Base-by-base conservation (phyloP, 371 early-diverging fungal species). In the Mortierella sp. region DNA sequence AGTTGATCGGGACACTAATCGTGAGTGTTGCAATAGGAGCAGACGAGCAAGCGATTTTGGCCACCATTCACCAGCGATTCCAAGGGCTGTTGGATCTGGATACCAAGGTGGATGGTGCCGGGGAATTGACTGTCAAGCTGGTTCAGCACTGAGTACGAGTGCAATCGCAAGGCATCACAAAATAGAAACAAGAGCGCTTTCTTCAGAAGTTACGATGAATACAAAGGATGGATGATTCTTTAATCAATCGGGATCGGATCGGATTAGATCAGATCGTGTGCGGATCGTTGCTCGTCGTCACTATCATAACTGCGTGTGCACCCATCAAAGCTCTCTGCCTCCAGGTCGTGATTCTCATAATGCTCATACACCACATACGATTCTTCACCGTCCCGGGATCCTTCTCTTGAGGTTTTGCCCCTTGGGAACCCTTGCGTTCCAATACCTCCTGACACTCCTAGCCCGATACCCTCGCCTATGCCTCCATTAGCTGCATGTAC, bases 1-100 rank as follows among this genome's bases (percentile, higher is more conserved):
- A 87, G 66, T 73, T 83, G 51, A 82, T 89, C 13, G 88, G 88
- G 3, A 87, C 89, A 0, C 39, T 87, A 27, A 81, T 83, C 30
- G 67, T 89, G 14, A 83, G 79, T 14, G 70, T 88, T 13, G 59
- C 68, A 42, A 79, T 82, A 7, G 88, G 84, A 18, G 82, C 87
- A 23, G 86, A 88, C 52, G 89, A 89, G 56, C 84, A 85, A 30
- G 61, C 72, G 1, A 61, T 86, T 0, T 59, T 89, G 46, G 72
- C 82, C 16, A 59, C 71, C 39, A 84, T 86, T 24, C 86, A 88
- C 67, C 81, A 84, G 54, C 76, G 83, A 21, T 62, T 89, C 28
- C 82, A 84, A 52, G 83, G 82, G 3, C 64, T 84, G 56, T 80
- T 88, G 21, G 81, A 82, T 39, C 61, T 76, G 5, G 80, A 79